Evolutionary conservation across 1,284 basidiomycete species (phyloP), one percentile per base, ranked within the genome.

Genomic region (Lentinula novae-zelandiae): DNA sequence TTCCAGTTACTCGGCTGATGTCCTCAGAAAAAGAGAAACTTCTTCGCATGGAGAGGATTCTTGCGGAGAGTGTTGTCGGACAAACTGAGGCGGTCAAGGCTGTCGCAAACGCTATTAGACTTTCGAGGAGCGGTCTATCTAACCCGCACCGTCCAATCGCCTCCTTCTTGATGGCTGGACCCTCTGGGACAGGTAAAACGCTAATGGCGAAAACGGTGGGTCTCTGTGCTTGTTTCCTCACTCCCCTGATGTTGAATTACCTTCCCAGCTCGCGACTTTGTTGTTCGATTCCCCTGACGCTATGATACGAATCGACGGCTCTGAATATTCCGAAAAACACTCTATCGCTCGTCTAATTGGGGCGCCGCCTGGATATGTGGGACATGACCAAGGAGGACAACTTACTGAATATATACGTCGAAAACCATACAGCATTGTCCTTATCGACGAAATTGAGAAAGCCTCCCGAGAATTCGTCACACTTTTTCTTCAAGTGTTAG

Each of bases 251-350:
- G 69, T 15, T 69, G 62, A 46, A 58, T 52, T 22, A 5, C 44
- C n/a, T 64, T 69, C 67, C 48, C 68, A 92, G 88, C 86, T 98
- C 58, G 95, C 96, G 0, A 85, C 84, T 13, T 74, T 96, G 57
- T 80, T 97, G 22, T 97, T 98, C 71, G 92, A 96, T 72, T 95
- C 94, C 31, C 85, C 90, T 22, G 86, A 95, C 64, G 90, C 93
- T 9, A 90, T 97, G 87, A 92, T 96, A 66, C 90, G 93, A 65
- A 86, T 96, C 69, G 95, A 96, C 73, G 93, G 87, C 67, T 93
- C 90, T 42, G 93, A 96, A 70, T 96, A 96, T 74, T 93, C 92
- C 33, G 95, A 96, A 76, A 95, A 94, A 73, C 95, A 97, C 70
- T 92, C 93, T 1, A 91, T 97, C 60, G 87, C 93, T 36, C 85